A percentile compares a stretch with the other conserved stretches of the same genome.
Conservation (phyloP, 352 stramenopile species). For the Phytophthora quininea region DNA sequence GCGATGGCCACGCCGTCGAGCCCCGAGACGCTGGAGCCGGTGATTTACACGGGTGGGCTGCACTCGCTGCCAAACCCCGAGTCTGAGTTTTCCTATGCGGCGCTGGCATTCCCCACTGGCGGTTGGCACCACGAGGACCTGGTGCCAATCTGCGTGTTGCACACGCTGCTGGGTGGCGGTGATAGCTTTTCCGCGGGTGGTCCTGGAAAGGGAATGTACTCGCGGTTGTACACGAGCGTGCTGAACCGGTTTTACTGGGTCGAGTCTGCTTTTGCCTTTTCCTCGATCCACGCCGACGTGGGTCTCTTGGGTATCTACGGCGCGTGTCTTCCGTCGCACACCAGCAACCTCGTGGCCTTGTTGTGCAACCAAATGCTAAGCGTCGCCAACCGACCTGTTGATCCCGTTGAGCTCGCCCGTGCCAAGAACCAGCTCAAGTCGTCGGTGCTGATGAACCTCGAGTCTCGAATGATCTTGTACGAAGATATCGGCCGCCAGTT, state of each 20-base stretch:
- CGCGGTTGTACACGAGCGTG: conserved; percentile 97
- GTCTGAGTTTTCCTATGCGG: conserved; percentile 90
- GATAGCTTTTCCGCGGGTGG: conserved; percentile 98
- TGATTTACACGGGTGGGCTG: conserved; percentile 75
- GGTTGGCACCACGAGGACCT: conserved; percentile 97
- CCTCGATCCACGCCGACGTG: conserved; percentile 94
- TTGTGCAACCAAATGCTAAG: conserved; percentile 94
- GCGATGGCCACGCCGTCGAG: conserved; percentile 36
- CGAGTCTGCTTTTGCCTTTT: conserved; percentile 97
- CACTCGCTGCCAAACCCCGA: conserved; percentile 71
- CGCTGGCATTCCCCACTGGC: conserved; percentile 95
- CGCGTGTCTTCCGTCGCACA: conserved; percentile 80
- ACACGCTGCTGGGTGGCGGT: conserved; percentile 97
- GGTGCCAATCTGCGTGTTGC: conserved; percentile 96
- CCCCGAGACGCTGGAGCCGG: conserved; percentile 43
- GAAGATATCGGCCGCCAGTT: conserved; percentile 99
- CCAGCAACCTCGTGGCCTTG: conserved; percentile 92
- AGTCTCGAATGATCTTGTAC: conserved; percentile 97
- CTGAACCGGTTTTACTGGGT: conserved; percentile 98
- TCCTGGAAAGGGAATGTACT: conserved; percentile 99
- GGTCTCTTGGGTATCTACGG: conserved; percentile 97
- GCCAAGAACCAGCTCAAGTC: conserved; percentile 99
- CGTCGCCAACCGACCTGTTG: conserved; percentile 79
- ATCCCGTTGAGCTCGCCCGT: conserved; percentile 90
- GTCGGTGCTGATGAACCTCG: conserved; percentile 98